Base-by-base conservation (phyloP, 805 yeast species). In the Zygoascus bituminiphila region DNA sequence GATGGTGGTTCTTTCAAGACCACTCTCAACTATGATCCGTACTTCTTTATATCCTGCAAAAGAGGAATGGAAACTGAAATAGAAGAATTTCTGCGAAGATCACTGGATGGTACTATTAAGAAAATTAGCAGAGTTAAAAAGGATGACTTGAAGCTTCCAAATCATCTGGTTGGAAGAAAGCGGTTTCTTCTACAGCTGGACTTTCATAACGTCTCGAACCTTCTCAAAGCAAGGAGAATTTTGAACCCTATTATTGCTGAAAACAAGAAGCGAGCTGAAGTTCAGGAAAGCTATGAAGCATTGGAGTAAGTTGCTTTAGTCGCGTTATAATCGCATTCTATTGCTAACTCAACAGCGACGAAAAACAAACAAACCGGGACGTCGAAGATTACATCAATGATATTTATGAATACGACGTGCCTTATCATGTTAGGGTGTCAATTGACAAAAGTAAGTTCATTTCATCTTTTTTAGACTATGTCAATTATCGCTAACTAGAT, bases 1-100 rank as follows among this genome's bases (percentile, higher is more conserved):
- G 97, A 89, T 63, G 99, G 99, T 43, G 98, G 97, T 5, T 79
- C 85, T 40, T 93, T 94, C 71, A 93, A 91, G 62, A 82, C 88
- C 3, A 83, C 95, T 0, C 66, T 86, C 12, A 83, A 76, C 50
- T 86, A 77, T 61, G 88, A 87, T 57, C 99, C 99, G 0, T 93
- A 93, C 63, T 85, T 93, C 60, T 77, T 83, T 45, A 67, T 93
- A 9, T 73, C 79, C 2, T 78, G 87, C 54, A 70, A 76, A n/a
- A 76, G 76, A 20, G 71, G 71, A 15, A 66, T 67, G 15, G 87
- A 81, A 51, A 65, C 77, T 1, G 97, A 86, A 54, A 87, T 88
- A 2, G 98, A 93, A 64, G 98, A 93, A 60, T 83, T 77, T 62
- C 55, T 88, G 46, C 77, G 83, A 54, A 80, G 82, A 58, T 64